Percentiles rank a stretch among this genome's conserved stretches.
phyloP scores from a whole-genome alignment of 495 filamentous ascomycete genomes.

The Aspergillus steynii region DNA sequence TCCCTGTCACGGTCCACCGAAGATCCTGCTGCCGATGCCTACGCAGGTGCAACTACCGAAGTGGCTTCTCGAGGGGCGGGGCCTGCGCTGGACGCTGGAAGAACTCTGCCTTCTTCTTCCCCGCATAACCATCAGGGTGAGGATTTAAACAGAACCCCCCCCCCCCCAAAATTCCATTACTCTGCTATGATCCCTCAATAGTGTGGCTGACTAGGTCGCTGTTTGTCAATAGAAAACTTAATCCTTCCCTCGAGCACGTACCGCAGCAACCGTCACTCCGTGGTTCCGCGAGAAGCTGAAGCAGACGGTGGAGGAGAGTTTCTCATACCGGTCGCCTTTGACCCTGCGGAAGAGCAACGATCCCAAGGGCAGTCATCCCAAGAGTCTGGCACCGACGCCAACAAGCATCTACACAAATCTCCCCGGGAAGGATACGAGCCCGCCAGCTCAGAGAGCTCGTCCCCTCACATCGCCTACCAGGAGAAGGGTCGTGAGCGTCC shows the following conservation, averaged over 20 bases:
- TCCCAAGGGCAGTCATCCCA: conserved; percentile 36
- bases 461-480: conserved; percentile 89
- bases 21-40: conserved; percentile 61
- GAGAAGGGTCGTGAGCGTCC: conserved; percentile 71
- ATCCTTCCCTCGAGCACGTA: conserved; percentile 76
- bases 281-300: conserved; percentile 58
- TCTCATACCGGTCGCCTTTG: conserved; percentile 88
- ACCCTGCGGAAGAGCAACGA: conserved; percentile 70
- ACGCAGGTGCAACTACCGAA: conserved; percentile 70
- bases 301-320: conserved; percentile 71
- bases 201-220: not conserved
- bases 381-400: conserved; percentile 23
- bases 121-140: conserved; percentile 26
- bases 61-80: conserved; percentile 64
- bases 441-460: conserved; percentile 41
- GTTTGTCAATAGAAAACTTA: conserved; percentile 48
- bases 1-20: conserved; percentile 66
- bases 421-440: conserved; percentile 18
- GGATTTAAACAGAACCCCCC: not conserved
- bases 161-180: not conserved
- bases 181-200: not conserved
- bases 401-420: conserved; percentile 31
- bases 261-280: conserved; percentile 72
- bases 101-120: conserved; percentile 17
- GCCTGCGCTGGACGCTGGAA: conserved; percentile 29